Evolutionary conservation across 148 eudicot genomes (phyloP).

Genomic region (Vaccinium corymbosum): DNA sequence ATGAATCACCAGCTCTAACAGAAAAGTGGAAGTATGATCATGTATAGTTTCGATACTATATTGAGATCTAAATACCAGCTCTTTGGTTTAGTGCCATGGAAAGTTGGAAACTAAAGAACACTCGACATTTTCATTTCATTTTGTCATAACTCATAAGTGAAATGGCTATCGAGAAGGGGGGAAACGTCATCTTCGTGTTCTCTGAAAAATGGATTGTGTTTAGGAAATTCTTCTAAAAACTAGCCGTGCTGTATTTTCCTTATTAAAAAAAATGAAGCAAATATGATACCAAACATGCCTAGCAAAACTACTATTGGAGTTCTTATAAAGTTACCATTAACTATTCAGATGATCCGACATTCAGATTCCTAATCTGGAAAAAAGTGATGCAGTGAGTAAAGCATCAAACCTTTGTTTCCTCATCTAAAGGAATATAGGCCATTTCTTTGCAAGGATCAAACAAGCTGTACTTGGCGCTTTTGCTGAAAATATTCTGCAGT

Average conservation of each 20-base stretch:
- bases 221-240: background rate
- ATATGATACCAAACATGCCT: background rate
- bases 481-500: constrained; percentile 95
- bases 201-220: background rate
- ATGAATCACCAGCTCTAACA: background rate
- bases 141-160: background rate
- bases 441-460: constrained; percentile 99
- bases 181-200: background rate
- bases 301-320: background rate
- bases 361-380: background rate
- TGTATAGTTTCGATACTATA: background rate
- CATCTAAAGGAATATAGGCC: constrained; percentile 99
- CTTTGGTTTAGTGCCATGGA: background rate
- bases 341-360: background rate
- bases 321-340: background rate
- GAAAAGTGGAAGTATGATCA: background rate
- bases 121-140: background rate
- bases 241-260: background rate
- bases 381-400: background rate
- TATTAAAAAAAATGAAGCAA: background rate
- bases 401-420: constrained; percentile 87
- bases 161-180: background rate
- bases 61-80: background rate
- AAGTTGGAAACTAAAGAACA: background rate
- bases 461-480: constrained; percentile 97